phyloP scores from a whole-genome alignment of 1,284 basidiomycete genomes.

The Testicularia cyperi region DNA sequence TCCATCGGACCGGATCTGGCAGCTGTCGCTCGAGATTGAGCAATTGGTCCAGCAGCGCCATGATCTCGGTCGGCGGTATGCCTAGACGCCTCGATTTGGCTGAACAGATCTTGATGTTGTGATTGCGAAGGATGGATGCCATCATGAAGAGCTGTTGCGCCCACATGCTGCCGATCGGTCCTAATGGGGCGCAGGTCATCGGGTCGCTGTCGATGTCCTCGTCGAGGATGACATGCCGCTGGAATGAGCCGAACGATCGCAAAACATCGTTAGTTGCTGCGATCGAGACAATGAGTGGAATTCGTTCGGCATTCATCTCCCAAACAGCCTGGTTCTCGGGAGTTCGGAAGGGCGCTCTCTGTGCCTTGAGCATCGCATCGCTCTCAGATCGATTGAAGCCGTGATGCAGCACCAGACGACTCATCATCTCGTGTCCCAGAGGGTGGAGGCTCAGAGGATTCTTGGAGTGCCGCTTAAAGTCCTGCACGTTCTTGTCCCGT shows the following conservation, averaged over 20 bases:
- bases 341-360: slow-evolving; percentile 7
- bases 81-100: slow-evolving; percentile 23
- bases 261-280: slow-evolving; percentile 23
- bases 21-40: slow-evolving; percentile 26
- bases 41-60: slow-evolving; percentile 24
- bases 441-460: slow-evolving; percentile 10
- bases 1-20: slow-evolving; percentile 22
- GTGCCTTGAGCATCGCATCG: slow-evolving; percentile 21
- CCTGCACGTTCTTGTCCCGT: slow-evolving; percentile 3
- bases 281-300: slow-evolving; percentile 22
- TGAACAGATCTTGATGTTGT: slow-evolving; percentile 20
- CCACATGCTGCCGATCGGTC: slow-evolving; percentile 20
- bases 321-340: slow-evolving; percentile 2
- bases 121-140: slow-evolving; percentile 21
- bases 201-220: slow-evolving; percentile 31
- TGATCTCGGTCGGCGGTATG: slow-evolving; percentile 16
- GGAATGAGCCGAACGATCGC: slow-evolving; percentile 23
- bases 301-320: slow-evolving; percentile 25
- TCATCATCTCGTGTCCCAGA: slow-evolving; percentile 32
- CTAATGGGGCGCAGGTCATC: slow-evolving; percentile 12
- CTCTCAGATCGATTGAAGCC: slow-evolving; percentile 30
- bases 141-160: slow-evolving; percentile 21
- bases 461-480: slow-evolving; percentile 15
- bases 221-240: slow-evolving; percentile 24
- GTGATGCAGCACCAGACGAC: slow-evolving; percentile 20